These are phyloP conservation scores for Kregervanrija pseudodelftensis DNA, from an alignment of 805 yeast genomes.

Conservation along the genomic window DNA sequence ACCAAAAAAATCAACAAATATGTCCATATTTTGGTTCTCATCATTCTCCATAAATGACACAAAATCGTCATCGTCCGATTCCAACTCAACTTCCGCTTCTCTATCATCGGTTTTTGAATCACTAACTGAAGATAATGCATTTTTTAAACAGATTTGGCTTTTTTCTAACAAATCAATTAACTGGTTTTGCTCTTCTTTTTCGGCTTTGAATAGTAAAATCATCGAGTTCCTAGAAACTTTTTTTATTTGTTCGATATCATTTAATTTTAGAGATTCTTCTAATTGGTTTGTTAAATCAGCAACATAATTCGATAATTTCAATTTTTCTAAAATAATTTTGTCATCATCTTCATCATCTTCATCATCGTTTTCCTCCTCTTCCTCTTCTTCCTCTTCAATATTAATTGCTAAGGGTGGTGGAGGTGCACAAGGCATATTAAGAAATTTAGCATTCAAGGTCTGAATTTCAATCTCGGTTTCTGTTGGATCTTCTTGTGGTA, in stretches of 20 bases:
- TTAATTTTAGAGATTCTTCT: no score
- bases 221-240: background rate
- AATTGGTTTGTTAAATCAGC: no score
- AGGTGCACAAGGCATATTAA: no score
- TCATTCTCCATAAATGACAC: background rate
- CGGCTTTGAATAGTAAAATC: background rate
- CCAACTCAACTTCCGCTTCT: constrained; percentile 6
- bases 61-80: constrained; percentile 9
- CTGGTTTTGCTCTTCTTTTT: background rate
- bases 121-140: background rate
- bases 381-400: background rate
- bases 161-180: background rate
- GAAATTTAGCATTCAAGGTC: no score
- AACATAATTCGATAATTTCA: background rate
- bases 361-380: background rate
- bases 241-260: background rate
- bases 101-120: background rate
- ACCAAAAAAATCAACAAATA: no score
- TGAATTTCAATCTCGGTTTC: no score
- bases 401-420: no score
- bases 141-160: background rate
- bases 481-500: constrained; percentile 4
- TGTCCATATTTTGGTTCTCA: no score
- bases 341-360: background rate
- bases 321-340: background rate